phyloP scores from a whole-genome alignment of 2,329 filamentous ascomycete species.

The Aspergillus udagawae region DNA sequence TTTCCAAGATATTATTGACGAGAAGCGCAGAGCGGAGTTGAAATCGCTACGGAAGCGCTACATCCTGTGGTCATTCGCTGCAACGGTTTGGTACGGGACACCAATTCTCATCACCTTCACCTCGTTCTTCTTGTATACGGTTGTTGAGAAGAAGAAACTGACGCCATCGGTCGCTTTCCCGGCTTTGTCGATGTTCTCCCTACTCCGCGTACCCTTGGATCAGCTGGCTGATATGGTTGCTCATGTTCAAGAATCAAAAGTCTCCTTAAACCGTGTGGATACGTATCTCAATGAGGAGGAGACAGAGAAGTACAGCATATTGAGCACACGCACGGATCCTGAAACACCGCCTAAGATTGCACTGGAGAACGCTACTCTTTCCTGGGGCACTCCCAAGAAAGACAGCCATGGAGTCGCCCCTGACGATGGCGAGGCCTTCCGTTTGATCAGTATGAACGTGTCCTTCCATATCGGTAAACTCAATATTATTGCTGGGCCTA shows the following conservation, averaged over 20 bases:
- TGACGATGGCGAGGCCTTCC: slow-evolving; percentile 70
- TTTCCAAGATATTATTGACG: slow-evolving; percentile 80
- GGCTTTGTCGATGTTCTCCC: slow-evolving; percentile 89
- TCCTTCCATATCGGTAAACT: slow-evolving; percentile 81
- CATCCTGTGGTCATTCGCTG: slow-evolving; percentile 84
- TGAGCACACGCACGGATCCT: slow-evolving; percentile 68
- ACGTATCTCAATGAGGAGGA: slow-evolving; percentile 91
- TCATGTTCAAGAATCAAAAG: slow-evolving; percentile 94
- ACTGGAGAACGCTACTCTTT: slow-evolving; percentile 78
- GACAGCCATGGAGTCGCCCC: slow-evolving; percentile 54
- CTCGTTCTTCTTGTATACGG: slow-evolving; percentile 89
- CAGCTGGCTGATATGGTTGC: slow-evolving; percentile 98
- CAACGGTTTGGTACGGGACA: slow-evolving; percentile 94
- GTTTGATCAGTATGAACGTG: slow-evolving; percentile 76
- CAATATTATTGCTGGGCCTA: slow-evolving; percentile 89
- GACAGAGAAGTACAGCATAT: slow-evolving; percentile 89
- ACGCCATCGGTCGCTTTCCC: slow-evolving; percentile 94
- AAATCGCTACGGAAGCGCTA: slow-evolving; percentile 75
- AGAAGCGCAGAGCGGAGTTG: slow-evolving; percentile 78
- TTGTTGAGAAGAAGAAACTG: slow-evolving; percentile 82
- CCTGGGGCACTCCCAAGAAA: slow-evolving; percentile 68
- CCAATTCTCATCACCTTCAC: slow-evolving; percentile 94
- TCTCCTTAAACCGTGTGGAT: slow-evolving; percentile 94
- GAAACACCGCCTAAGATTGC: slow-evolving; percentile 72
- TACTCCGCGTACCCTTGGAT: slow-evolving; percentile 87